These are phyloP conservation scores for Septoria petroselini DNA, from an alignment of 2,329 filamentous ascomycete species.

Conservation along the genomic window DNA sequence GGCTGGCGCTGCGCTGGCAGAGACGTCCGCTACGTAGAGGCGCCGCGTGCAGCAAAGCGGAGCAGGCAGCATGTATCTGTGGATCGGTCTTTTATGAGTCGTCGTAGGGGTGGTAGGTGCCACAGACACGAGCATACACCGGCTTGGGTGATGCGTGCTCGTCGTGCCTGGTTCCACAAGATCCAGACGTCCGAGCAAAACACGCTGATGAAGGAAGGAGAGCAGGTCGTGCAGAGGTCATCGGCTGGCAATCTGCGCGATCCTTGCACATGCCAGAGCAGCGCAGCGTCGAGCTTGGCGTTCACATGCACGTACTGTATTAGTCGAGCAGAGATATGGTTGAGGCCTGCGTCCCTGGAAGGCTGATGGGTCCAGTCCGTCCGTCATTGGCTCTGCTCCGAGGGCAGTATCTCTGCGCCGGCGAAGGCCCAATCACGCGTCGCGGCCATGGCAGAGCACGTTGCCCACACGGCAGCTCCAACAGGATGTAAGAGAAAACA, in stretches of 20 bases:
- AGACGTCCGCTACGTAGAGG: constrained; percentile 8
- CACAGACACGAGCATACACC: constrained; percentile 14
- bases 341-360: not conserved
- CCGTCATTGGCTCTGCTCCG: not conserved
- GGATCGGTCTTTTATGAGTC: not conserved
- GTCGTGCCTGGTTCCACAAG: constrained; percentile 5
- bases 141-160: not conserved
- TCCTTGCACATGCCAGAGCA: not conserved
- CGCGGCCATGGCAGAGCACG: not conserved
- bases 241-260: not conserved
- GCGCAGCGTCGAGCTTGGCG: not conserved
- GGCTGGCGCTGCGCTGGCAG: not conserved
- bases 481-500: not conserved
- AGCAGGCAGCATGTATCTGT: constrained; percentile 7
- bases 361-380: not conserved
- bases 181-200: constrained; percentile 1
- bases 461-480: not conserved
- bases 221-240: not conserved
- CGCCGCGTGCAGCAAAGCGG: constrained; percentile 15
- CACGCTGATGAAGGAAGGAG: not conserved
- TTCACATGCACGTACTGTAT: not conserved
- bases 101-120: constrained; percentile 2
- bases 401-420: not conserved
- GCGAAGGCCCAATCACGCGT: not conserved
- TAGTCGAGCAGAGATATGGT: not conserved